phyloP scores from a whole-genome alignment of 2,329 filamentous ascomycete genomes.

The Cercospora janseana region DNA sequence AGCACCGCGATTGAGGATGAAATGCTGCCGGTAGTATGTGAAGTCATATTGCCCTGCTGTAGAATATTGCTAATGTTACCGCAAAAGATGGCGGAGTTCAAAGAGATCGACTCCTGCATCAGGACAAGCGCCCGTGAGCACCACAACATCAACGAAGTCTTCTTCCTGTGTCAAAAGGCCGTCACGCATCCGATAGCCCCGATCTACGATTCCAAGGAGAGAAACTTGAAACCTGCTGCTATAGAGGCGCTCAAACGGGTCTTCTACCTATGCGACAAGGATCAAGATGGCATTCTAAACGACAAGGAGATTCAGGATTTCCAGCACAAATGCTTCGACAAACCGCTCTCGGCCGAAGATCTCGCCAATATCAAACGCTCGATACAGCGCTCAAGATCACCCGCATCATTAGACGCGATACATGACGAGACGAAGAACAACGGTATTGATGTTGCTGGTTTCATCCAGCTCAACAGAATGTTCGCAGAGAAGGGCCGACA shows the following conservation, averaged over 20 bases:
- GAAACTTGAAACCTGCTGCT: slow-evolving; percentile 79
- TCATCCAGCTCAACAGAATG: slow-evolving; percentile 87
- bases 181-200: slow-evolving; percentile 96
- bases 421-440: slow-evolving; percentile 46
- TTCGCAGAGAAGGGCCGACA: slow-evolving; percentile 97
- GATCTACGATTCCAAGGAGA: slow-evolving; percentile 93
- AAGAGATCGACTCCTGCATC: slow-evolving; percentile 98
- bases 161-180: slow-evolving; percentile 97
- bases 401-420: slow-evolving; percentile 24
- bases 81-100: slow-evolving; percentile 90
- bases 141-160: slow-evolving; percentile 88
- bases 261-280: slow-evolving; percentile 94
- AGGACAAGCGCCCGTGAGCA: slow-evolving; percentile 88
- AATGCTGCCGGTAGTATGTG: slow-evolving; percentile 73
- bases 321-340: slow-evolving; percentile 87
- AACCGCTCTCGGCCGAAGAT: slow-evolving; percentile 75
- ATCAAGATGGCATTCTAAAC: slow-evolving; percentile 89
- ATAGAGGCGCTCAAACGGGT: slow-evolving; percentile 82
- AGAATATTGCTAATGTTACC: neutral
- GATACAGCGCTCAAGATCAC: slow-evolving; percentile 58
- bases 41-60: neutral
- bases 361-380: slow-evolving; percentile 87
- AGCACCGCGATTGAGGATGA: slow-evolving; percentile 86
- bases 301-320: slow-evolving; percentile 90
- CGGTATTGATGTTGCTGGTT: slow-evolving; percentile 79